phyloP scores from a whole-genome alignment of 305 asterid species.

The Fraxinus paxiana region DNA sequence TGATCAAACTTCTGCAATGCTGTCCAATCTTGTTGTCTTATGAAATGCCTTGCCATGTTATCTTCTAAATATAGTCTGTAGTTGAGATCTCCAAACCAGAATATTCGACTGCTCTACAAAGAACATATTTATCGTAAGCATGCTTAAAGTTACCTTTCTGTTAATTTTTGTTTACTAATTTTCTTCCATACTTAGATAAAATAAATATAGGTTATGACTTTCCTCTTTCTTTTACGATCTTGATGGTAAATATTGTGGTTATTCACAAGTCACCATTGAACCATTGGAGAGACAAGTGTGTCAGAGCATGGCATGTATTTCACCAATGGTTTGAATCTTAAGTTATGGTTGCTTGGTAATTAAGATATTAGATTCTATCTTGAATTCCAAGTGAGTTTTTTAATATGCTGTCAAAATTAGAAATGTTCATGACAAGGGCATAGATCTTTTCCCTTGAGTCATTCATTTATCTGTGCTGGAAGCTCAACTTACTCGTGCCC shows the following conservation, averaged over 20 bases:
- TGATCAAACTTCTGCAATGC: slow-evolving; percentile 76
- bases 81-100: slow-evolving; percentile 97
- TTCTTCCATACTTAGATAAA: background rate
- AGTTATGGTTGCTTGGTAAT: background rate
- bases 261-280: background rate
- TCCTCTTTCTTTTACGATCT: background rate
- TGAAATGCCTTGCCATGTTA: slow-evolving; percentile 67
- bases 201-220: background rate
- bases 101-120: slow-evolving; percentile 68
- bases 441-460: background rate
- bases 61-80: slow-evolving; percentile 82
- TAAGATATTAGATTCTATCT: background rate
- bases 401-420: background rate
- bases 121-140: slow-evolving; percentile 25
- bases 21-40: slow-evolving; percentile 67
- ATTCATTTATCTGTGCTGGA: background rate
- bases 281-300: background rate
- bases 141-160: background rate
- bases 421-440: background rate
- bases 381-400: background rate
- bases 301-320: background rate
- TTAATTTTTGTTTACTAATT: background rate
- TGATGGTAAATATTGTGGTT: background rate
- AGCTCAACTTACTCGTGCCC: slow-evolving; percentile 57
- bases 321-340: background rate